These are phyloP conservation scores for Sanghuangporus baumii DNA, from an alignment of 1,284 basidiomycete genomes.

Conservation along the genomic window DNA sequence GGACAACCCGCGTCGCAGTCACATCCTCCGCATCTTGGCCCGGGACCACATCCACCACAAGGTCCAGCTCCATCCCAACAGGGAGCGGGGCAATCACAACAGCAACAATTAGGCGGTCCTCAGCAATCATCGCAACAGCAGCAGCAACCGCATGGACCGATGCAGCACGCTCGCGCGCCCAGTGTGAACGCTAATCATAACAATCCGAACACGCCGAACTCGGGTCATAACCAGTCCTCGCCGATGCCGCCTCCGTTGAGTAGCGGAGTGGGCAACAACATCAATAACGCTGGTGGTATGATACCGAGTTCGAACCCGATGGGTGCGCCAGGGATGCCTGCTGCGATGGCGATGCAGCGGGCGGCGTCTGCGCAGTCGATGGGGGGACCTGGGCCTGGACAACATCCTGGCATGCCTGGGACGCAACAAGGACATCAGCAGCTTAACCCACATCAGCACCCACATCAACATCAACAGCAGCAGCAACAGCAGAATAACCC, in stretches of 20 bases:
- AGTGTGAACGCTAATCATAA: slow-evolving; percentile 5
- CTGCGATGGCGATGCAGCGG: no score
- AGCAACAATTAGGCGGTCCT: background rate
- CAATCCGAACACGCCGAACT: background rate
- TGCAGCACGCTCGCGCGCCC: slow-evolving; percentile 2
- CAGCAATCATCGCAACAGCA: slow-evolving; percentile 9
- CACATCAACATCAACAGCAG: background rate
- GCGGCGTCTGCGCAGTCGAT: background rate
- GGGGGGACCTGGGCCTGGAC: background rate
- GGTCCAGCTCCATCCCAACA: background rate
- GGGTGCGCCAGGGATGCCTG: background rate
- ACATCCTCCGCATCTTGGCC: background rate
- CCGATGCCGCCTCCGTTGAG: background rate
- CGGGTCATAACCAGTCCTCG: background rate
- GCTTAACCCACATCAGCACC: slow-evolving; percentile 2
- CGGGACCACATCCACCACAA: background rate
- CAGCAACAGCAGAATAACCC: background rate
- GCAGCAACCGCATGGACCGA: slow-evolving; percentile 6
- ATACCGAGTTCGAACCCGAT: background rate
- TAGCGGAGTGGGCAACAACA: background rate
- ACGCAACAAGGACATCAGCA: background rate
- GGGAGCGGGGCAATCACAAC: background rate
- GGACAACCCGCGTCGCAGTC: background rate
- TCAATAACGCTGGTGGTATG: background rate
- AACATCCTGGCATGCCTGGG: background rate